Percentiles rank a stretch among this genome's conserved stretches.
These are phyloP conservation scores for Spiromastix sp. DNA, from an alignment of 2,329 filamentous ascomycete genomes.

Conservation along the genomic window DNA sequence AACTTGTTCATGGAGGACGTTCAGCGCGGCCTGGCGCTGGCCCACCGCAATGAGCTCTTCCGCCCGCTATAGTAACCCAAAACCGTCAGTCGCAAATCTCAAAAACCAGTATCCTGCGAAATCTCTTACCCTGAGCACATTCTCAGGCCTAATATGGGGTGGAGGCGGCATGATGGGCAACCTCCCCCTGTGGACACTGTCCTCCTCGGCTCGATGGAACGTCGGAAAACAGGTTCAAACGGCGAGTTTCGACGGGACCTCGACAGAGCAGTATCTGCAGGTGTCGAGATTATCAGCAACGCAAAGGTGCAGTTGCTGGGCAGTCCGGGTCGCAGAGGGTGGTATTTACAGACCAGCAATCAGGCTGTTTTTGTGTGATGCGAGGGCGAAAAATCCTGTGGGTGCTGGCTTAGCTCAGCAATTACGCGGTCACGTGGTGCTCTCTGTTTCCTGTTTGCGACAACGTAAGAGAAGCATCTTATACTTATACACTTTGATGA, in stretches of 20 bases:
- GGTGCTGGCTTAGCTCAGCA: slow-evolving; percentile 5
- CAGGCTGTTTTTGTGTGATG: slow-evolving; percentile 10
- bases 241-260: no score
- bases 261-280: slow-evolving; percentile 4
- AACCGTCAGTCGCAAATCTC: slow-evolving; percentile 12
- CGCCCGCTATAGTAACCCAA: slow-evolving; percentile 51
- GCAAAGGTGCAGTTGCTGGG: not conserved
- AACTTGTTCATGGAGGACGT: slow-evolving; percentile 96
- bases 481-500: not conserved
- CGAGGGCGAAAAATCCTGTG: slow-evolving; percentile 15
- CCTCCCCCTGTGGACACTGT: slow-evolving; percentile 16
- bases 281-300: slow-evolving; percentile 3
- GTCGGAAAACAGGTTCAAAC: not conserved
- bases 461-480: no score
- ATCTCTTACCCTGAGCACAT: slow-evolving; percentile 70
- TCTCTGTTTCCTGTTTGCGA: no score
- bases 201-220: not conserved
- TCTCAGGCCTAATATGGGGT: slow-evolving; percentile 95
- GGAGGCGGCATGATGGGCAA: slow-evolving; percentile 72
- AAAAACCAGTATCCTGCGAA: slow-evolving; percentile 6
- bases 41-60: slow-evolving; percentile 98
- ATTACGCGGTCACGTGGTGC: not conserved
- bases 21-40: slow-evolving; percentile 84
- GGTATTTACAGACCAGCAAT: not conserved
- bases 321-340: not conserved